These are phyloP conservation scores for Scenedesmus sp. DNA, from an alignment of 163 green algal genomes.

Conservation along the genomic window DNA sequence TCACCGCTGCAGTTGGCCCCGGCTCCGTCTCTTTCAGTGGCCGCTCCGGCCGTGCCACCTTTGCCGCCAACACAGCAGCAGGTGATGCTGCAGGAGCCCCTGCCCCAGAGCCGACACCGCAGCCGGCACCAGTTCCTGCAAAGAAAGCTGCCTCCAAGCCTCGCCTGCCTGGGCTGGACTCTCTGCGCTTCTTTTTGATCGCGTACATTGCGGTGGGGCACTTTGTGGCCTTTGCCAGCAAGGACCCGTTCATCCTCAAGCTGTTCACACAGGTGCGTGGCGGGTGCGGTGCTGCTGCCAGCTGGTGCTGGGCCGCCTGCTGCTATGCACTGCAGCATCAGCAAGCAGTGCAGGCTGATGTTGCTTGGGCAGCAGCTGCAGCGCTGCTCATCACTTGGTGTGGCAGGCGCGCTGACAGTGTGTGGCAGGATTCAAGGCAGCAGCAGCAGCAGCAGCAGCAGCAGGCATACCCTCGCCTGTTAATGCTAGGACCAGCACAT, in stretches of 20 bases:
- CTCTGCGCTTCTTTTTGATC: slow-evolving; percentile 50
- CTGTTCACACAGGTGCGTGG: slow-evolving; percentile 44
- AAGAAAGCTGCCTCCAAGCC: slow-evolving; percentile 40
- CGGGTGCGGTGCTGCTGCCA: neutral
- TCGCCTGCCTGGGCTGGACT: slow-evolving; percentile 47
- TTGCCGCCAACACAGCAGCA: slow-evolving; percentile 4
- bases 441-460: too few relatives aligned
- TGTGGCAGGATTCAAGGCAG: too few relatives aligned
- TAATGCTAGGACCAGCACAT: too few relatives aligned
- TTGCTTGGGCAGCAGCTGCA: too few relatives aligned
- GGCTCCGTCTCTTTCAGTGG: neutral
- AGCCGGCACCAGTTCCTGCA: neutral
- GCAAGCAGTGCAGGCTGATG: too few relatives aligned
- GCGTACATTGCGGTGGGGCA: slow-evolving; percentile 54
- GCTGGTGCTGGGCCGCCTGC: neutral
- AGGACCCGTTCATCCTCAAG: slow-evolving; percentile 41
- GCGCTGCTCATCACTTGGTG: too few relatives aligned
- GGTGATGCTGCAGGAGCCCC: neutral
- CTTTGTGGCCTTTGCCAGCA: slow-evolving; percentile 50
- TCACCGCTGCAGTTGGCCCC: neutral
- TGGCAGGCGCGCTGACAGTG: too few relatives aligned
- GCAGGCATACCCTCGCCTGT: too few relatives aligned
- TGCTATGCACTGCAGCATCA: too few relatives aligned
- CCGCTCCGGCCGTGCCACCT: neutral
- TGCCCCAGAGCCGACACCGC: neutral